Evolutionary conservation across 495 filamentous ascomycete genomes (phyloP).

Genomic region (Amphirosellinia nigrospora): DNA sequence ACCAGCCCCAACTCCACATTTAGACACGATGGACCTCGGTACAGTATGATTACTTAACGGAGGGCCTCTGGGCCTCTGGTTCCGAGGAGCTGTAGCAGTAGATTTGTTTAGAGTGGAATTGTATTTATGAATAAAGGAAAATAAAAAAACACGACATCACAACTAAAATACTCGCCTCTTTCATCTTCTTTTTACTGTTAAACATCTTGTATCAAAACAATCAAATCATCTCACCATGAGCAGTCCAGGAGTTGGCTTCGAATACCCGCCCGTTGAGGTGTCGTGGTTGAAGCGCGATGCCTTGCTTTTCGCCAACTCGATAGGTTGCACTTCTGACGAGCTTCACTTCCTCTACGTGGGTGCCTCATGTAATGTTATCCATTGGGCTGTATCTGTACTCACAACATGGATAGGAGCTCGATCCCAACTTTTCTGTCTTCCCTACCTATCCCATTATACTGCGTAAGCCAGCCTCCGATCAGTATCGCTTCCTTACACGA

Average conservation of each 20-base stretch:
- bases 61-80: neutral
- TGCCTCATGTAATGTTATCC: slow-evolving; percentile 14
- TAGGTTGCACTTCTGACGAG: slow-evolving; percentile 83
- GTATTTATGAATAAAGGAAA: neutral
- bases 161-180: neutral
- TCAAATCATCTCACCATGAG: slow-evolving; percentile 41
- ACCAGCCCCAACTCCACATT: slow-evolving; percentile 5
- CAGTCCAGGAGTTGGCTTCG: slow-evolving; percentile 75
- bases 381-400: slow-evolving; percentile 10
- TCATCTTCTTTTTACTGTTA: neutral
- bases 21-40: slow-evolving; percentile 18
- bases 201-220: neutral
- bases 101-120: neutral
- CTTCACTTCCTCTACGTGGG: slow-evolving; percentile 88
- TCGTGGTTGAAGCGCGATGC: slow-evolving; percentile 87
- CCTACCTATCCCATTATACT: slow-evolving; percentile 87
- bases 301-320: slow-evolving; percentile 85
- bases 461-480: slow-evolving; percentile 53
- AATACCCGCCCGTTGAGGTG: slow-evolving; percentile 74
- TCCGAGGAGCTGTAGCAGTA: slow-evolving; percentile 14
- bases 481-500: neutral
- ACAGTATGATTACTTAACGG: too few relatives aligned
- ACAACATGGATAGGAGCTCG: slow-evolving; percentile 66
- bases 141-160: neutral
- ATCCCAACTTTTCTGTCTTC: slow-evolving; percentile 82